Base-by-base conservation (phyloP, 257 asterid species). In the Anisodus tanguticus region DNA sequence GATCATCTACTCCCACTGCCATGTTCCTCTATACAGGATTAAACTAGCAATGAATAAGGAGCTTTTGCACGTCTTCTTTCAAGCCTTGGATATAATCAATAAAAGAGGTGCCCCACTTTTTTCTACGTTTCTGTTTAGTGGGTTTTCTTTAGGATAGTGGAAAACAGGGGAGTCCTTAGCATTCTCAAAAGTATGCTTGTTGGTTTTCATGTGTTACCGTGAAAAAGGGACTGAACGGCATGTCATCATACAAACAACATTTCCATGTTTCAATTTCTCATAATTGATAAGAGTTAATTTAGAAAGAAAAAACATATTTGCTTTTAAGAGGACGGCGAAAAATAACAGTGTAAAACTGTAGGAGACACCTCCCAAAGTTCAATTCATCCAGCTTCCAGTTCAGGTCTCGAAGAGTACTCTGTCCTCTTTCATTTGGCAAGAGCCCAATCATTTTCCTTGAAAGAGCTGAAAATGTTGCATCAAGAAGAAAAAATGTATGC, bases 401-500 rank as follows among this genome's bases (percentile, higher is more conserved):
- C 83, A 85, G 66, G 85, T 89, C 88, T 72, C 79, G 88, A 82
- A 83, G 91, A 71, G 64, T 91, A 84, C 84, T 79, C 70, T 84
- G 88, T 72, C 83, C 90, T 80, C 90, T 91, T 58, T 86, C 83
- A 86, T 83, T 22, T 57, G 95, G 95, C 87, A 94, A 86, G 91
- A 87, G 86, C 83, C 91, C 90, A 82, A 91, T 85, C 83, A 88
- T 70, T 17, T 86, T 92, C 87, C 92, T 92, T 81, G 92, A 88
- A 86, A 94, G 88, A 85, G 88, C 79, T 0, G 98, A 91, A 87
- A 92, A 96, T 62, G 96, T 90, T 57, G 93, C 82, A 83, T 96
- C 99, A 41, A 96, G 94, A 79, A 96, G 95, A 90, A 96, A 96
- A 89, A 92, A 96, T 3, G 95, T 92, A 67, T 96, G 99, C 92